These are phyloP conservation scores for Haematococcus sp. DNA, from an alignment of 139 green algal species.

Conservation along the genomic window DNA sequence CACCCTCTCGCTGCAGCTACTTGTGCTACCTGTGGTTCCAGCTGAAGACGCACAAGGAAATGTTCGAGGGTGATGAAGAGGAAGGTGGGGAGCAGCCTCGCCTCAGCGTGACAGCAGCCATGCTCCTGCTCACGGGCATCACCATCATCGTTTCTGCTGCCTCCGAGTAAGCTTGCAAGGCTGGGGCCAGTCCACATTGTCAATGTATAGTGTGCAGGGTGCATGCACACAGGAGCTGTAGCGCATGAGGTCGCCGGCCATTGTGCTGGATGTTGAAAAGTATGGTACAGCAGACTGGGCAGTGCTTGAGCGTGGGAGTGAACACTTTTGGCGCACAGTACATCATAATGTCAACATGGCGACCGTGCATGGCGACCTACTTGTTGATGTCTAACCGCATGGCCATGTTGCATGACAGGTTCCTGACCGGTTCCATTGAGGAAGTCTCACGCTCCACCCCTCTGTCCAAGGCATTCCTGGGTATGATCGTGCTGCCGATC, in stretches of 20 bases:
- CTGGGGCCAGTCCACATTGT: no score
- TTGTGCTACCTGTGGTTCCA: constrained; percentile 77
- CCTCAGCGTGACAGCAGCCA: constrained; percentile 60
- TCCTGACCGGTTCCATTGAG: constrained; percentile 74
- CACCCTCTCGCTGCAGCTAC: constrained; percentile 38
- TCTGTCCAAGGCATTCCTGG: constrained; percentile 75
- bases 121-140: constrained; percentile 57
- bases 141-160: background rate
- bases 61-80: background rate
- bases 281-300: no score
- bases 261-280: no score
- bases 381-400: no score
- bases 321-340: no score
- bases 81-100: constrained; percentile 31
- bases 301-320: no score
- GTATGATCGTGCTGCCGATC: constrained; percentile 12
- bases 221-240: no score
- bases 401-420: no score
- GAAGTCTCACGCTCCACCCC: constrained; percentile 58
- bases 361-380: no score
- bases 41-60: constrained; percentile 36
- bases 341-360: no score
- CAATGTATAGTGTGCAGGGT: no score
- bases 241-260: no score
- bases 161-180: background rate